Evolutionary conservation across 345 rosid species (phyloP), one percentile per base, ranked within the genome.

Genomic region (Rhizophora apiculata): DNA sequence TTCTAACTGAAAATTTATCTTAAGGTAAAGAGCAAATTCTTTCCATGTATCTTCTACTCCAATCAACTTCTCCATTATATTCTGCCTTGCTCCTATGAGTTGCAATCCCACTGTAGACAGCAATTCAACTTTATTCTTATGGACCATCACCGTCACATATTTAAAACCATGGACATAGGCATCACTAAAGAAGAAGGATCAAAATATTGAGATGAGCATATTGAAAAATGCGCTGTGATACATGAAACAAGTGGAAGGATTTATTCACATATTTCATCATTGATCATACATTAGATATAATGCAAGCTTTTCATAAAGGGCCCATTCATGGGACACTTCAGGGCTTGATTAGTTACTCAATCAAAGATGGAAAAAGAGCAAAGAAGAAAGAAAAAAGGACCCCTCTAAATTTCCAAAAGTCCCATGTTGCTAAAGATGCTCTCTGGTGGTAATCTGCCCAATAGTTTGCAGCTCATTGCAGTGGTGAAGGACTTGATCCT

Each of bases 401-500:
- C 68, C 39, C 37, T 65, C 66, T 54, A 60, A 51, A 71, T 26
- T 29, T 51, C 65, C 67, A 65, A 62, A 71, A 32, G 29, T 48
- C 67, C 72, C 76, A 63, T 55, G 63, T 37, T 36, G 51, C 68
- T 32, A 32, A 48, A 3, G 49, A 13, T 43, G 49, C 60, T 56
- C 60, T 56, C 59, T 22, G 59, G 59, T 21, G 24, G 59, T 55
- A 55, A 55, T 9, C 36, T 56, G 62, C 54, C 62, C 22, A 64
- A 70, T 48, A 30, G 21, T 53, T 60, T 62, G 31, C 68, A 39
- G 31, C 27, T 71, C 52, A 71, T 68, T 46, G 70, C 64, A 75
- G 62, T 5, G 71, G 61, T 27, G 39, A 22, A n/a, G 80, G 83
- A 74, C 81, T 72, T 61, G 78, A 72, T 46, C 87, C 83, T 2